Evolutionary conservation across 371 early-diverging fungal species (phyloP), one percentile per base, ranked within the genome.

Genomic region (Globomyces sp.): DNA sequence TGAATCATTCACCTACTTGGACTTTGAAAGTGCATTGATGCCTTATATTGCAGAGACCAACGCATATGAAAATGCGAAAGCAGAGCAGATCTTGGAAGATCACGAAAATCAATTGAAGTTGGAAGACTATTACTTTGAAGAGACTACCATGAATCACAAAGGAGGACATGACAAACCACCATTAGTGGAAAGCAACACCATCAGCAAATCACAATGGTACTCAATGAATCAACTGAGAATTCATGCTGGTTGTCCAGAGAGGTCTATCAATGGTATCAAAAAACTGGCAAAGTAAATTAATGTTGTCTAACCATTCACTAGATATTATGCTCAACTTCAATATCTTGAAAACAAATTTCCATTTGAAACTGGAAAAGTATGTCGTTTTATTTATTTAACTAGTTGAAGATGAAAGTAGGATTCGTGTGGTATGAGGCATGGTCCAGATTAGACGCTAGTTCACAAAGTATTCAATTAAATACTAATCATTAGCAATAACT

Each of bases 161-260:
- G 24, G n/a, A 9, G 62, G 61, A 45, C 55, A 58, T 24, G n/a
- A 62, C 43, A 13, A 53, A 24, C 24, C 24, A 24, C 24, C 24
- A 24, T 47, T 60, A 37, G 46, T 44, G 60, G 49, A 24, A n/a
- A 44, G 49, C 2, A 40, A 50, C 37, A 48, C 45, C 10, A 13
- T 45, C 11, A 46, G 44, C 41, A 78, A 78, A 2, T 45, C 73
- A 6, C 82, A 83, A 61, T 85, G 85, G 85, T 67, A 69, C 10
- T n/a, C 60, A 5, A 49, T 85, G 41, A 80, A 80, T 63, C 77
- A 82, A 65, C 64, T 85, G 55, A 58, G 85, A 10, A 74, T 83
- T 43, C 79, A 83, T 62, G 79, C 83, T 3, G 83, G 81, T 2
- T 73, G 75, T 8, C 85, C 85, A 0, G 85, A 85, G 64, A 58